Evolutionary conservation across 805 yeast genomes (phyloP).

Genomic region (Monosporozyma aquatica): DNA sequence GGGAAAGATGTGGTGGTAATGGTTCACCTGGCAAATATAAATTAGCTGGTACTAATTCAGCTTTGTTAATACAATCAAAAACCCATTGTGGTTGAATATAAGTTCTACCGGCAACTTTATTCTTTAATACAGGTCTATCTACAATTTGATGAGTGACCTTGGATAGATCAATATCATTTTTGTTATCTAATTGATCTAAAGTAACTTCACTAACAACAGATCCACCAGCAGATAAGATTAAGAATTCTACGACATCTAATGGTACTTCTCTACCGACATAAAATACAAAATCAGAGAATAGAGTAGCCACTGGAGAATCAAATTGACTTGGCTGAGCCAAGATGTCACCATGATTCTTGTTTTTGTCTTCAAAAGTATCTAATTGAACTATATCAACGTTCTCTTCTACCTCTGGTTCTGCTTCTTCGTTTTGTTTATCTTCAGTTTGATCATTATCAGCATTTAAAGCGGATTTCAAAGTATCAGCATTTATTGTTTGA

Average conservation of each 20-base stretch:
- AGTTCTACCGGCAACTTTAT: slow-evolving; percentile 82
- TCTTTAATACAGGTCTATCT: slow-evolving; percentile 76
- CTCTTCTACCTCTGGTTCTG: slow-evolving; percentile 23
- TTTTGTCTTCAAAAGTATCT: slow-evolving; percentile 63
- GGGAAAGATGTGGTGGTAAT: slow-evolving; percentile 93
- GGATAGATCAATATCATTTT: slow-evolving; percentile 46
- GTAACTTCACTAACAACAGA: slow-evolving; percentile 77
- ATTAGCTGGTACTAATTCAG: slow-evolving; percentile 63
- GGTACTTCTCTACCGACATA: slow-evolving; percentile 94
- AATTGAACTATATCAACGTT: slow-evolving; percentile 39
- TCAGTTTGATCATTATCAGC: slow-evolving; percentile 35
- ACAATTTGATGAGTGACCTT: slow-evolving; percentile 85
- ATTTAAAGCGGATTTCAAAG: slow-evolving; percentile 46
- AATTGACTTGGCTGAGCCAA: slow-evolving; percentile 61
- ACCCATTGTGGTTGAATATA: slow-evolving; percentile 98
- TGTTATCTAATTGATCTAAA: slow-evolving; percentile 54
- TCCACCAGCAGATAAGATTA: slow-evolving; percentile 82
- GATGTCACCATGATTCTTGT: slow-evolving; percentile 55
- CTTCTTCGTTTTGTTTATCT: no score
- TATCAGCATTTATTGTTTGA: slow-evolving; percentile 32
- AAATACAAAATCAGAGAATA: slow-evolving; percentile 70
- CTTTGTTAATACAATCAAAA: slow-evolving; percentile 81
- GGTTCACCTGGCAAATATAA: slow-evolving; percentile 89
- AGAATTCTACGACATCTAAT: slow-evolving; percentile 79
- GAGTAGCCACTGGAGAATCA: slow-evolving; percentile 49